phyloP scores from a whole-genome alignment of 73 alveolate genomes.

The Paramecium bursaria region DNA sequence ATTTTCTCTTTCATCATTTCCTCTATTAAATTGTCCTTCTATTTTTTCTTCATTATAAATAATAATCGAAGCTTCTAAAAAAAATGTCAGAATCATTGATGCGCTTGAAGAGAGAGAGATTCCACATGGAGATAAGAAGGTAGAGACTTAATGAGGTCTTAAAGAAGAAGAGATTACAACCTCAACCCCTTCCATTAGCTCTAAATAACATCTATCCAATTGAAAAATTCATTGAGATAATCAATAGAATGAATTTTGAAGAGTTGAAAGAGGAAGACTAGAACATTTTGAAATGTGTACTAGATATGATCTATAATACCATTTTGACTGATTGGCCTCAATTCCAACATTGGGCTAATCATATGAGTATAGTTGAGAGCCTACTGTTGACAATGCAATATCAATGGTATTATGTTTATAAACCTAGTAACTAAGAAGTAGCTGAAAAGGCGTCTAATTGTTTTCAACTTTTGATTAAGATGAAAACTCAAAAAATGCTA shows the following conservation, averaged over 20 bases:
- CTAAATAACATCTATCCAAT: slow-evolving; percentile 15
- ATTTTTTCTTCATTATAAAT: too few relatives aligned
- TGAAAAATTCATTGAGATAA: slow-evolving; percentile 32
- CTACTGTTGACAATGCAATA: slow-evolving; percentile 23
- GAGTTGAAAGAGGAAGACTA: slow-evolving; percentile 23
- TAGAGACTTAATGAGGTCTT: not conserved
- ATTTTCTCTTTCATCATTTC: too few relatives aligned
- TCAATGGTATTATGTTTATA: slow-evolving; percentile 9
- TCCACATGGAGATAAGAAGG: slow-evolving; percentile 9
- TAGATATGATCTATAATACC: not conserved
- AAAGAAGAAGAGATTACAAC: slow-evolving; percentile 12
- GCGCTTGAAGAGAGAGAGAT: slow-evolving; percentile 43
- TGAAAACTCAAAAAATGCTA: not conserved
- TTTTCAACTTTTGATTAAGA: slow-evolving; percentile 5
- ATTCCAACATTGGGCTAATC: slow-evolving; percentile 48
- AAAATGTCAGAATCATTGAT: too few relatives aligned
- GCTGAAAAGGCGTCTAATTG: slow-evolving; percentile 42
- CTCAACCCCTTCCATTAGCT: too few relatives aligned
- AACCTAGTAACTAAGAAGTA: not conserved
- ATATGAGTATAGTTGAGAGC: not conserved
- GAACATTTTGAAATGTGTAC: not conserved
- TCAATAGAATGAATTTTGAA: not conserved
- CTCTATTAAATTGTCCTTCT: too few relatives aligned
- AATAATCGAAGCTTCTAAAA: too few relatives aligned
- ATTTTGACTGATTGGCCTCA: not conserved